A percentile compares a stretch with the other conserved stretches of the same genome.
Conservation (phyloP, 208 protist species). For the Jaenimonas drosophilae region DNA sequence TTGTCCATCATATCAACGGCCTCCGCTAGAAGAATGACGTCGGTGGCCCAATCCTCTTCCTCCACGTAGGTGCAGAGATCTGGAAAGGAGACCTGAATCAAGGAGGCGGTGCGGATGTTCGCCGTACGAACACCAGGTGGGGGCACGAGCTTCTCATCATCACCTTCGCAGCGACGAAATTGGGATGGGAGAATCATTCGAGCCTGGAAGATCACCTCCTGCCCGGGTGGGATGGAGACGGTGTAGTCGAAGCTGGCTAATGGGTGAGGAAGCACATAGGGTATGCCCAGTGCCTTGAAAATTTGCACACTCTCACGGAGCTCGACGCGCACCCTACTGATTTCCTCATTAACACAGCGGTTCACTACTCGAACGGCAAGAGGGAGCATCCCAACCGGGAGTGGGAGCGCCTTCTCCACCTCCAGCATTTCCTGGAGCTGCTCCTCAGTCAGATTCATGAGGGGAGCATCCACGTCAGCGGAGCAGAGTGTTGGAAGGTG, state of each 20-base stretch:
- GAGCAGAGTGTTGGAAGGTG: no score
- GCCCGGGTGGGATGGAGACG: constrained; percentile 19
- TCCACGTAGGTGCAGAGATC: constrained; percentile 36
- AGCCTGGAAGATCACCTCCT: constrained; percentile 29
- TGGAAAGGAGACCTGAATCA: constrained; percentile 34
- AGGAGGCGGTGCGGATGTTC: constrained; percentile 30
- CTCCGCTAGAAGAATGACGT: constrained; percentile 36
- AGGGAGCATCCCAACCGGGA: constrained; percentile 27
- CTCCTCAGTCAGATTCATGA: no score
- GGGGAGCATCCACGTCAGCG: no score
- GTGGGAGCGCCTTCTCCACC: constrained; percentile 15
- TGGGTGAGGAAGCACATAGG: constrained; percentile 16
- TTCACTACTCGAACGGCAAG: constrained; percentile 41
- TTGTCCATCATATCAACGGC: constrained; percentile 35
- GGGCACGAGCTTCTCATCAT: constrained; percentile 24
- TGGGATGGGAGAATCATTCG: constrained; percentile 20
- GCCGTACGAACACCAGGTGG: constrained; percentile 44
- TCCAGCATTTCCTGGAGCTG: not conserved
- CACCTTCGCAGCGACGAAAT: constrained; percentile 30
- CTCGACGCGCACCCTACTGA: constrained; percentile 32
- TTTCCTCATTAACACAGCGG: constrained; percentile 13
- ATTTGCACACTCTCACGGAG: constrained; percentile 34
- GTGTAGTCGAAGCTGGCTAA: constrained; percentile 46
- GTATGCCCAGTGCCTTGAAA: constrained; percentile 48
- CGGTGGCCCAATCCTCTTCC: constrained; percentile 36